Conservation (phyloP, 140 eudicot genomes). For the Flaveria floridana region DNA sequence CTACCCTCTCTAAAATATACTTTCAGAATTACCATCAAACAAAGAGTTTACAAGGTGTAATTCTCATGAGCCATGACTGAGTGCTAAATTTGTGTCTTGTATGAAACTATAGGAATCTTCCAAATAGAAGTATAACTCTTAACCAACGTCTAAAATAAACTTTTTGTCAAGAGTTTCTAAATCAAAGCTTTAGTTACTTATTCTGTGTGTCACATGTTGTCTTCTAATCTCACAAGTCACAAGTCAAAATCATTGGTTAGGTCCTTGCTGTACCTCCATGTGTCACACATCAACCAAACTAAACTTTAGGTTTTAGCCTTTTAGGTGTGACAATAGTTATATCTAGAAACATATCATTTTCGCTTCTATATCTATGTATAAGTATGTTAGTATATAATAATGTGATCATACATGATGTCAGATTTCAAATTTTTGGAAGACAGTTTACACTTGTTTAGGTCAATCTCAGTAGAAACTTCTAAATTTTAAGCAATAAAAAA, state of each 20-base stretch:
- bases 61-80: no score
- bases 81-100: no score
- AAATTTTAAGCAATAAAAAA: not conserved
- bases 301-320: not conserved
- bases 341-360: not conserved
- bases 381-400: not conserved
- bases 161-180: not conserved
- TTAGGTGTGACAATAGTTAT: not conserved
- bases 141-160: no score
- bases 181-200: no score
- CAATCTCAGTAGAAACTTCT: not conserved
- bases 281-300: not conserved
- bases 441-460: not conserved
- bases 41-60: no score
- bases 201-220: no score
- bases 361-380: not conserved
- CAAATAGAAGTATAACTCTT: no score
- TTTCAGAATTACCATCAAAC: no score
- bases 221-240: no score
- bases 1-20: no score
- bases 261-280: not conserved
- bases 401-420: not conserved
- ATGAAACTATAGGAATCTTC: no score
- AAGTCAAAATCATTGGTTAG: not conserved
- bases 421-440: not conserved